Evolutionary conservation across 73 alveolate species (phyloP).

Genomic region (Paraurostyla sp.): DNA sequence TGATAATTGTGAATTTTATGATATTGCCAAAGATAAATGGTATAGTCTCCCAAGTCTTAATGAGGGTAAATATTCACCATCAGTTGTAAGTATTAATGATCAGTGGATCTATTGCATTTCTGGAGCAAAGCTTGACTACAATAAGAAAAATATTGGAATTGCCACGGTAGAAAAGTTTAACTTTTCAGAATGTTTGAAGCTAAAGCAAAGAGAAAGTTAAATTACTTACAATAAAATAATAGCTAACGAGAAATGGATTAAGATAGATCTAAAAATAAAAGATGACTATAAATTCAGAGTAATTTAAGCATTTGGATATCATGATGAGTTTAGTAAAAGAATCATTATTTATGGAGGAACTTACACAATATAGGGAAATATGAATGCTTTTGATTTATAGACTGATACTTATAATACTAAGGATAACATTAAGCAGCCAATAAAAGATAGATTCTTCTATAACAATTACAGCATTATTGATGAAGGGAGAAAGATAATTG

Average conservation of each 20-base stretch:
- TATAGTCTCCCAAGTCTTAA: not conserved
- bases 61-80: not conserved
- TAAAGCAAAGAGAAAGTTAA: not conserved
- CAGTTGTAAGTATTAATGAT: not conserved
- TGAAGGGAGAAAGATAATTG: not conserved
- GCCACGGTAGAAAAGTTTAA: not conserved
- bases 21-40: not conserved
- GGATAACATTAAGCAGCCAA: not conserved
- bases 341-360: not conserved
- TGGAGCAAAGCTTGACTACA: not conserved
- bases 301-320: not conserved
- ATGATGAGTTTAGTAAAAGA: not conserved
- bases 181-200: not conserved
- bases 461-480: not conserved
- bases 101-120: not conserved
- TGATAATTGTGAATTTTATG: not conserved
- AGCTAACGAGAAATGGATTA: not conserved
- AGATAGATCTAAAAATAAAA: not conserved
- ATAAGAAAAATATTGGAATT: not conserved
- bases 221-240: not conserved
- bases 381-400: not conserved
- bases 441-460: not conserved
- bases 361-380: not conserved
- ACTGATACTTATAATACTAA: not conserved
- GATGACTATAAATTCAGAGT: not conserved